Conservation (phyloP, 495 filamentous ascomycete species). For the Trichoderma gamsii region DNA sequence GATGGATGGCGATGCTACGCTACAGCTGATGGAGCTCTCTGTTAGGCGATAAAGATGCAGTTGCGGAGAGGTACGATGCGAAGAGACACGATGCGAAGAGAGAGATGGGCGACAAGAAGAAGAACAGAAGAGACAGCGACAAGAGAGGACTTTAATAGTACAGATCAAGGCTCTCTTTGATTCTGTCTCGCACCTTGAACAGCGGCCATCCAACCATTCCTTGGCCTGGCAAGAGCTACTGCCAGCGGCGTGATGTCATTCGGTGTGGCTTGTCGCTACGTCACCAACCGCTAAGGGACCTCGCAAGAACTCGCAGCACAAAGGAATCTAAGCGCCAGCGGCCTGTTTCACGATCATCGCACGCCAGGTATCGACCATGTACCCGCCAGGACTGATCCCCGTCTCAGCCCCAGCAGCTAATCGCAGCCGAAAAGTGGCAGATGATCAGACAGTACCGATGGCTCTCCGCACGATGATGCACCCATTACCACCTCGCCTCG, state of each 20-base stretch:
- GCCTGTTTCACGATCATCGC: not conserved
- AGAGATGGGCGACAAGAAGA: too few relatives aligned
- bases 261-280: not conserved
- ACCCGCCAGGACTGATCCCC: not conserved
- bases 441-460: constrained; percentile 3
- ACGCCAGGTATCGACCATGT: not conserved
- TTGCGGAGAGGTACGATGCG: too few relatives aligned
- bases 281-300: not conserved
- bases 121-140: too few relatives aligned
- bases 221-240: not conserved
- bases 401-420: not conserved
- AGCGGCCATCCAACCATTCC: too few relatives aligned
- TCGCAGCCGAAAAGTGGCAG: not conserved
- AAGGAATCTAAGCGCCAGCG: not conserved
- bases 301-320: not conserved
- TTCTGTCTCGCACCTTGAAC: not conserved
- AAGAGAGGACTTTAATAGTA: not conserved
- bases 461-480: not conserved
- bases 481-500: not conserved
- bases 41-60: too few relatives aligned
- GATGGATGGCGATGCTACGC: not conserved
- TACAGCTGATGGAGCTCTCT: too few relatives aligned
- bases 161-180: not conserved
- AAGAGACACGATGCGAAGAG: too few relatives aligned
- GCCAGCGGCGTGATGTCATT: not conserved